Conservation (phyloP, 176 grass and related monocot species). For the Carex cristatella region DNA sequence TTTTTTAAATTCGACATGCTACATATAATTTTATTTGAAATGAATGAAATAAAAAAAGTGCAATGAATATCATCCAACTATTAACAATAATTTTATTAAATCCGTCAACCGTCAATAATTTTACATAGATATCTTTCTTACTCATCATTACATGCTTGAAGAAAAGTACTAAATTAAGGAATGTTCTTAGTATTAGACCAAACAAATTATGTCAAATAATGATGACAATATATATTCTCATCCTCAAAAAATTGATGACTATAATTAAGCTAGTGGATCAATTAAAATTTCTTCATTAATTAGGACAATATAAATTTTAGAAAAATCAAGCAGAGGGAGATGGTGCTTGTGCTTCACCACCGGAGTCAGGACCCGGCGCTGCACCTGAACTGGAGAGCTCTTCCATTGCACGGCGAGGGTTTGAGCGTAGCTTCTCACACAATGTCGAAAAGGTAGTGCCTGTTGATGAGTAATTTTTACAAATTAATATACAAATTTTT, state of each 20-base stretch:
- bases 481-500: background rate
- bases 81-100: background rate
- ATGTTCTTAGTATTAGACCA: background rate
- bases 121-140: background rate
- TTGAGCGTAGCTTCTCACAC: constrained; percentile 20
- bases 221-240: background rate
- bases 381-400: constrained; percentile 29
- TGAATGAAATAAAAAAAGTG: background rate
- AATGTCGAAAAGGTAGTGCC: constrained; percentile 24
- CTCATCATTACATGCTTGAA: background rate
- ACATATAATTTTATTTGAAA: no score
- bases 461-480: background rate
- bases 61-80: background rate
- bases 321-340: background rate
- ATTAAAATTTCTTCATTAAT: background rate
- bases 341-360: background rate
- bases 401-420: constrained; percentile 21
- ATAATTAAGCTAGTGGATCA: background rate
- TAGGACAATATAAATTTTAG: background rate
- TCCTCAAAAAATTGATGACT: background rate
- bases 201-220: background rate
- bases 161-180: background rate
- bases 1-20: no score
- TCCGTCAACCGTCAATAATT: background rate
- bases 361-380: background rate